These are phyloP conservation scores for Diaporthe sp. DNA, from an alignment of 2,329 filamentous ascomycete species.

Conservation along the genomic window DNA sequence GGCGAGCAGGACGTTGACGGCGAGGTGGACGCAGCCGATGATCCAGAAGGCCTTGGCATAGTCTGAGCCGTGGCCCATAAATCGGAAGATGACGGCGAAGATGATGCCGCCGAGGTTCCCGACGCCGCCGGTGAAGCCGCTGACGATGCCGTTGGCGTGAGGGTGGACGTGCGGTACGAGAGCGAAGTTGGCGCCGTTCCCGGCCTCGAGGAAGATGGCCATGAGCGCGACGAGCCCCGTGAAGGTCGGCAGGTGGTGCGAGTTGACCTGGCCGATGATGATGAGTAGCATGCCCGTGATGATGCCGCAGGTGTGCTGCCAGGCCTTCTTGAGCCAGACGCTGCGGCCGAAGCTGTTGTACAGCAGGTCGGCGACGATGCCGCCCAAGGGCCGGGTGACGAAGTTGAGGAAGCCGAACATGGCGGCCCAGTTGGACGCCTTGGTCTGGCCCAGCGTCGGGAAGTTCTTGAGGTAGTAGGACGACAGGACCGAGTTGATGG, in stretches of 20 bases:
- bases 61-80: slow-evolving; percentile 71
- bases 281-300: slow-evolving; percentile 73
- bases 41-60: slow-evolving; percentile 85
- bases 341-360: slow-evolving; percentile 56
- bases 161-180: slow-evolving; percentile 91
- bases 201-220: slow-evolving; percentile 86
- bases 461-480: slow-evolving; percentile 74
- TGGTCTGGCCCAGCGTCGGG: slow-evolving; percentile 68
- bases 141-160: slow-evolving; percentile 82
- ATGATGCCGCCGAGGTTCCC: slow-evolving; percentile 90
- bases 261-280: slow-evolving; percentile 74
- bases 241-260: slow-evolving; percentile 74
- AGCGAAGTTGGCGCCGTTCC: slow-evolving; percentile 89
- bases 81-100: slow-evolving; percentile 87
- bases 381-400: slow-evolving; percentile 76
- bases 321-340: slow-evolving; percentile 65
- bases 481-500: slow-evolving; percentile 72
- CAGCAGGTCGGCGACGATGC: slow-evolving; percentile 66
- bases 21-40: slow-evolving; percentile 82
- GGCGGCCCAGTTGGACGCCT: slow-evolving; percentile 73
- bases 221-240: slow-evolving; percentile 83
- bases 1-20: slow-evolving; percentile 73
- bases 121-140: slow-evolving; percentile 81
- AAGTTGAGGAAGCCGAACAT: slow-evolving; percentile 85
- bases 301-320: slow-evolving; percentile 74